Evolutionary conservation across 495 filamentous ascomycete genomes (phyloP), one percentile per base, ranked within the genome.

Genomic region (Neurospora africana): DNA sequence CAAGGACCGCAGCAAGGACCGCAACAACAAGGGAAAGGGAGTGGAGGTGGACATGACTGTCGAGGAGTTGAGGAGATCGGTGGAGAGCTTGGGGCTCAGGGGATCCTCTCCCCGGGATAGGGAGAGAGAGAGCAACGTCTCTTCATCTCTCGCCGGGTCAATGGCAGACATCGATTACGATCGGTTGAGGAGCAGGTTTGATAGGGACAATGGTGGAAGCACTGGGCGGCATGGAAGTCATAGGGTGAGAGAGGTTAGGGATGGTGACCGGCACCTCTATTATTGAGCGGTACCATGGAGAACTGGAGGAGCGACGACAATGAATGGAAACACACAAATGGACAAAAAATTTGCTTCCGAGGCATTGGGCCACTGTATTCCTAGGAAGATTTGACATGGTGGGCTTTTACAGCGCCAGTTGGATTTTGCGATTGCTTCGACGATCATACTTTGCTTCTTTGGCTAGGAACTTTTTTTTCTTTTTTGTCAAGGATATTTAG

Each of bases 21-120:
- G 72, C 65, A 44, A 0, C 5, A 27, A 13, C 5, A 72, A 74
- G 69, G 70, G 72, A 11, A 70, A 70, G 69, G 74, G 36, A 10
- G 19, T 19, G 1, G 75, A 71, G 53, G 58, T 58, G 23, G 76
- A 74, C 13, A 67, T 61, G 37, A 76, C 76, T 19, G 44, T 78
- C 17, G 73, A 70, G 10, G 75, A 75, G 44, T 68, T 81, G 68
- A 44, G 76, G 58, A 39, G 75, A n/a, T 74, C 78, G 4, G 74
- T 80, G 2, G 75, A 79, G 72, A 47, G 72, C 13, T 74, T 81
- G 74, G 78, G 73, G 19, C 33, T 78, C 10, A 72, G 73, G 2
- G 36, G 74, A 4, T 53, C 69, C 4, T 44, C 71, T 61, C 70
- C 68, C 35, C 69, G 77, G 5, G 72, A 74, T 8, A 38, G 36